Percentiles rank a stretch among this genome's conserved stretches.
These are phyloP conservation scores for Neonectria ditissima DNA, from an alignment of 2,329 filamentous ascomycete genomes.

Conservation along the genomic window DNA sequence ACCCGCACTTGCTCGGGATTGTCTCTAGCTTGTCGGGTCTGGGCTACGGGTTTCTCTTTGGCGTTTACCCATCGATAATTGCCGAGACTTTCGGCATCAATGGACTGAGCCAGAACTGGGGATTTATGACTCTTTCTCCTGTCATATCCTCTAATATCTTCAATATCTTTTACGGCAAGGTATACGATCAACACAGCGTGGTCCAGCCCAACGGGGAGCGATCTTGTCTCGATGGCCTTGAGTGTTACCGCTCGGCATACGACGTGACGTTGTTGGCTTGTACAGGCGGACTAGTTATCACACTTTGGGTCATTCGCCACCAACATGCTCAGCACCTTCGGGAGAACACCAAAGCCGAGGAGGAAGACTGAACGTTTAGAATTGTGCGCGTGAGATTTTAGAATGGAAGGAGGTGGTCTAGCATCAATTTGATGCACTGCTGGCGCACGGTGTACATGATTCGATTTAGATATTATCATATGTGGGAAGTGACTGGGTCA, in stretches of 20 bases:
- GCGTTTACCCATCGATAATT: slow-evolving; percentile 89
- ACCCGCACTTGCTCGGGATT: slow-evolving; percentile 80
- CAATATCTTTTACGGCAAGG: slow-evolving; percentile 87
- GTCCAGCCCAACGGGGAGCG: slow-evolving; percentile 76
- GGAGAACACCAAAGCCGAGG: slow-evolving; percentile 53
- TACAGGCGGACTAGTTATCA: slow-evolving; percentile 74
- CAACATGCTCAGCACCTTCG: slow-evolving; percentile 59
- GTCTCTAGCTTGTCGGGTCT: slow-evolving; percentile 88
- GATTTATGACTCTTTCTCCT: slow-evolving; percentile 90
- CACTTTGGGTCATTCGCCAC: slow-evolving; percentile 76
- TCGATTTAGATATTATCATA: background rate
- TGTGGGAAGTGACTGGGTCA: background rate
- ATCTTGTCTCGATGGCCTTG: slow-evolving; percentile 80
- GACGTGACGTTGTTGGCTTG: slow-evolving; percentile 81
- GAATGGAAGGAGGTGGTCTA: background rate
- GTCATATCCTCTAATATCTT: slow-evolving; percentile 91
- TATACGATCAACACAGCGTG: slow-evolving; percentile 85
- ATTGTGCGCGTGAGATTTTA: background rate
- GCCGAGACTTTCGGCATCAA: slow-evolving; percentile 92
- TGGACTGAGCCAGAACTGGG: slow-evolving; percentile 95
- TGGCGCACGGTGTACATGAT: background rate
- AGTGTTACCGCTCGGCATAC: slow-evolving; percentile 87
- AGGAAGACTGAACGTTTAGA: slow-evolving; percentile 50
- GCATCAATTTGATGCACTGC: background rate
- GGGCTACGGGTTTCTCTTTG: slow-evolving; percentile 93